Percentiles rank a stretch among this genome's conserved stretches.
Conservation (phyloP, 2,329 filamentous ascomycete species). For the Penicillium sp. region DNA sequence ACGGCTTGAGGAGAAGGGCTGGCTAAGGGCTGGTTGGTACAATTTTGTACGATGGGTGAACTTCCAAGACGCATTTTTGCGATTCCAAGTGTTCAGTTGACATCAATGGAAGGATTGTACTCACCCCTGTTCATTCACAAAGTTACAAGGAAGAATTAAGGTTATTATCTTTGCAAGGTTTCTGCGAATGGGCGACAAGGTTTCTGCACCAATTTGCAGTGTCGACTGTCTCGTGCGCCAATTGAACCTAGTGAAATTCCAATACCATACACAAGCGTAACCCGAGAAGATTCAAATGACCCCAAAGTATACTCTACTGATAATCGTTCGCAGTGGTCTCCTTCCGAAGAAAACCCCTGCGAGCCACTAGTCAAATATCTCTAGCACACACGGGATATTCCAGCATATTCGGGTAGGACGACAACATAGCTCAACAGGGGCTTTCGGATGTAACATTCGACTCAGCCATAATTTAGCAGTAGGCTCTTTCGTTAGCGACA, state of each 20-base stretch:
- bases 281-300: background rate
- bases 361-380: background rate
- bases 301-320: background rate
- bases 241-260: background rate
- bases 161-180: background rate
- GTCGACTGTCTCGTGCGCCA: too few species aligned
- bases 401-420: slow-evolving; percentile 4
- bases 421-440: slow-evolving; percentile 39
- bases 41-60: too few species aligned
- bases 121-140: background rate
- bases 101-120: background rate
- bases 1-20: background rate
- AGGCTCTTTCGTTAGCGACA: background rate
- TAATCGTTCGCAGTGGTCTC: background rate
- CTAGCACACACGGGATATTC: background rate
- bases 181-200: too few species aligned
- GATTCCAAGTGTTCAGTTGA: too few species aligned
- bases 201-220: too few species aligned
- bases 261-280: slow-evolving; percentile 1
- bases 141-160: background rate
- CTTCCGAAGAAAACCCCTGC: background rate
- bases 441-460: slow-evolving; percentile 7
- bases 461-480: background rate
- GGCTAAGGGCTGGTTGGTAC: too few species aligned
- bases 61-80: too few species aligned